Evolutionary conservation across 305 asterid species (phyloP), one percentile per base, ranked within the genome.

Genomic region (Fraxinus sp.): DNA sequence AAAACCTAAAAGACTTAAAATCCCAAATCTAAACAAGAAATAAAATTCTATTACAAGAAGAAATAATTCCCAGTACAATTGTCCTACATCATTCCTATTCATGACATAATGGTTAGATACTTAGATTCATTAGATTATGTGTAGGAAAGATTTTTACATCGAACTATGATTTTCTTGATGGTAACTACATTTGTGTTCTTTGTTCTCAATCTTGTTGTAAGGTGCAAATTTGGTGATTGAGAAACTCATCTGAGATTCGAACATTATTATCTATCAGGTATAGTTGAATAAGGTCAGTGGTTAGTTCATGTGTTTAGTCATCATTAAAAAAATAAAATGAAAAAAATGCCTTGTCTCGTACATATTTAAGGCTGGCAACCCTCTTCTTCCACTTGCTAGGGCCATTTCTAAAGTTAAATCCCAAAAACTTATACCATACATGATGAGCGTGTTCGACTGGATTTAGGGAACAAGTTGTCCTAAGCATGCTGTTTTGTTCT

Each of bases 361-460:
- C 43, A 52, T 81, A 64, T 7, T 64, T 22, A 22, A 1, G 33
- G 72, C 30, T 66, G 35, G 36, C 59, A 36, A 24, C 79, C 18
- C 77, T 77, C 49, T 74, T 66, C 62, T 76, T 41, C 55, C 20
- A 32, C 35, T 72, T 66, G 16, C 75, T 81, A 77, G 22, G 73
- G 76, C 28, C 32, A 68, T 37, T 66, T 78, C 37, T 11, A 13
- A 75, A 81, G 78, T 76, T 82, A 8, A 22, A 8, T 35, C 66
- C 20, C 2, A 52, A 33, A n/a, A 3, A 33, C 5, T 77, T 66
- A 49, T 30, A 1, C 20, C 64, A 26, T 62, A 32, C 32, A 77
- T 84, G 68, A n/a, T 43, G 72, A 70, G 49, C 77, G 66, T 81
- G 62, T 43, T 62, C 1, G 66, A 16, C 71, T 62, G 72, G 79